Evolutionary conservation across 257 asterid genomes (phyloP).

Genomic region (Penstemon newberryi): DNA sequence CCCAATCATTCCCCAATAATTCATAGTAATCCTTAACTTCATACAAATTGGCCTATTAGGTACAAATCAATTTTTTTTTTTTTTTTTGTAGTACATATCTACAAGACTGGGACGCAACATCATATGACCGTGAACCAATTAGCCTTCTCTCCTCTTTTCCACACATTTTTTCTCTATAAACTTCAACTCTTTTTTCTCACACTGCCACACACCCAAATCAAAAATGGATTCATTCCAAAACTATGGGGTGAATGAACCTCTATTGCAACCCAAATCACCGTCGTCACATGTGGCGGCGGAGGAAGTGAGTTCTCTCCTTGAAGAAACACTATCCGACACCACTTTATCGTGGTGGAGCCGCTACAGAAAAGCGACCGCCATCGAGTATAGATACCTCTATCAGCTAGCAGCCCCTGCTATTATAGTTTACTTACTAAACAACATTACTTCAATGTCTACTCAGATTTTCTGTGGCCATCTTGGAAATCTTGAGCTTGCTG

Average conservation of each 20-base stretch:
- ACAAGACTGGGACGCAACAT: too few relatives aligned
- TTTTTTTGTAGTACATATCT: too few relatives aligned
- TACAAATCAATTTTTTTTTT: too few relatives aligned
- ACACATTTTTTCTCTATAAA: too few relatives aligned
- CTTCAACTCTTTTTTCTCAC: not conserved
- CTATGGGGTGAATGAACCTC: slow-evolving; percentile 23
- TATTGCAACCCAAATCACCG: slow-evolving; percentile 15
- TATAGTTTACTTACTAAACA: slow-evolving; percentile 45
- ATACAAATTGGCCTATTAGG: too few relatives aligned
- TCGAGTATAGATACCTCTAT: slow-evolving; percentile 38
- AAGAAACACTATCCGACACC: slow-evolving; percentile 32
- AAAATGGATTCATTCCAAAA: slow-evolving; percentile 34
- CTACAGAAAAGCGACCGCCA: slow-evolving; percentile 28
- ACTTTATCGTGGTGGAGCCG: slow-evolving; percentile 36
- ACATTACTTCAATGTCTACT: slow-evolving; percentile 46
- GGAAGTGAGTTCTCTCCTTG: slow-evolving; percentile 41
- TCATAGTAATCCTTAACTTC: too few relatives aligned
- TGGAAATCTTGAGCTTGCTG: slow-evolving; percentile 65
- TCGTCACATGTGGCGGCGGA: slow-evolving; percentile 9
- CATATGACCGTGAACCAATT: too few relatives aligned
- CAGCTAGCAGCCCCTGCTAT: slow-evolving; percentile 59
- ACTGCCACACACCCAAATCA: not conserved
- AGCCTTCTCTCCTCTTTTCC: too few relatives aligned
- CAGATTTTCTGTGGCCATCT: slow-evolving; percentile 68
- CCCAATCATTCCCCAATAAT: too few relatives aligned